Conservation (phyloP, 805 yeast genomes). For the Allodekkera sacchari region DNA sequence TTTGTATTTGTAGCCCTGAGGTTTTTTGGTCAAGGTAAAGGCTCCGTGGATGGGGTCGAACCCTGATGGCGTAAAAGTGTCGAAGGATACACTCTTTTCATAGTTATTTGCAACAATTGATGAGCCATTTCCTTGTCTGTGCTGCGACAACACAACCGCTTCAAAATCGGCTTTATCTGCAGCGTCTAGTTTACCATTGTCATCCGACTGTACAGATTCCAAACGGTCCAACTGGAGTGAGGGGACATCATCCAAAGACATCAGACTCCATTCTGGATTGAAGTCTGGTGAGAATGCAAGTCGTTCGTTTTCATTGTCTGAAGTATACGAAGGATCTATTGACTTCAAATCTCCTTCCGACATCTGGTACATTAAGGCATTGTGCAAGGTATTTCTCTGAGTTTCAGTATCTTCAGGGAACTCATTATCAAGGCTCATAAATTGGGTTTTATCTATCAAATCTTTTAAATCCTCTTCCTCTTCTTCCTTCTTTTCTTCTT, state of each 20-base stretch:
- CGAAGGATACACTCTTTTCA: slow-evolving; percentile 31
- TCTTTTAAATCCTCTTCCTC: slow-evolving; percentile 7
- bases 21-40: slow-evolving; percentile 31
- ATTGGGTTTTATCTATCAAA: slow-evolving; percentile 8
- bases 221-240: background rate
- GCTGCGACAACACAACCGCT: no score
- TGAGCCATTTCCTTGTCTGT: no score
- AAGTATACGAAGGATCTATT: slow-evolving; percentile 4
- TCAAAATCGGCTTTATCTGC: background rate
- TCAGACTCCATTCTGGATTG: background rate
- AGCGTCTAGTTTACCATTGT: background rate
- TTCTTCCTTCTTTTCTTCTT: slow-evolving; percentile 2
- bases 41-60: slow-evolving; percentile 20
- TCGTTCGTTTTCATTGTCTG: slow-evolving; percentile 8
- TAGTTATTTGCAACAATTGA: slow-evolving; percentile 9
- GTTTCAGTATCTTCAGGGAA: slow-evolving; percentile 20
- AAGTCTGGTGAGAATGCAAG: slow-evolving; percentile 12
- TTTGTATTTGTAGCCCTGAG: slow-evolving; percentile 25
- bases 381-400: slow-evolving; percentile 20
- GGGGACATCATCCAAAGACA: slow-evolving; percentile 1
- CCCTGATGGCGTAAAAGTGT: slow-evolving; percentile 31
- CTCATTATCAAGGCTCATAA: slow-evolving; percentile 12
- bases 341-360: slow-evolving; percentile 12
- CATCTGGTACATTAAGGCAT: slow-evolving; percentile 21
- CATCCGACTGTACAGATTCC: background rate